Base-by-base conservation (phyloP, 192 early-diverging fungal genomes). In the Rhizophagus clarus region DNA sequence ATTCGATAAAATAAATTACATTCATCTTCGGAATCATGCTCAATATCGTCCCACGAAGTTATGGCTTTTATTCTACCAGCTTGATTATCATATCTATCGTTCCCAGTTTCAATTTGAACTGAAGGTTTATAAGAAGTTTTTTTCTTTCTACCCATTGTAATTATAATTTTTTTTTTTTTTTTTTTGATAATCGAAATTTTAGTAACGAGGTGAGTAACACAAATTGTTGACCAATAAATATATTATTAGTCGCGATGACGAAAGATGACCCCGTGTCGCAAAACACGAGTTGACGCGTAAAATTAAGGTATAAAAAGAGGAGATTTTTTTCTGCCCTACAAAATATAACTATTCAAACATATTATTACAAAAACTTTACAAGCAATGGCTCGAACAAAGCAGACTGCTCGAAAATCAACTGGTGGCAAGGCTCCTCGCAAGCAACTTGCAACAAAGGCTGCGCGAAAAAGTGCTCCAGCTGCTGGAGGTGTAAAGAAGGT, bases 371-470 rank as follows among this genome's bases (percentile, higher is more conserved):
- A 12, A 45, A 10, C 11, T 1, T 45, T 12, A 45, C 12, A 45
- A 45, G 83, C 66, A 83, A 90, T 90, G 88, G 89, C 87, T 64
- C 88, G 88, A 82, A 89, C 88, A 70, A 89, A 97, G 89, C 97
- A 99, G 86, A 99, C 96, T 67, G 96, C 97, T 62, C 94, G 97
- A 86, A 99, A 99, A 89, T 98, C 97, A 67, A 99, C 98, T 77
- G 98, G 98, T 86, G 98, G 98, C 82, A 99, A 99, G 87, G 98
- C 98, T 32, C 98, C 98, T 69, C 93, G 97, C 81, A 99, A 98
- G 90, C 96, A 96, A 88, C 91, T 95, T 74, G 95, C 96, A 76
- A 96, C 96, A 85, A 96, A 95, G 90, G 96, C 95, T 42, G 97
- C 98, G 24, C 95, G 97, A 90, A 99, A 97, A 89, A 95, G 95